Percentiles rank a stretch among this genome's conserved stretches.
Conservation (phyloP, 2,329 filamentous ascomycete genomes). For the Rhynchosporium agropyri region DNA sequence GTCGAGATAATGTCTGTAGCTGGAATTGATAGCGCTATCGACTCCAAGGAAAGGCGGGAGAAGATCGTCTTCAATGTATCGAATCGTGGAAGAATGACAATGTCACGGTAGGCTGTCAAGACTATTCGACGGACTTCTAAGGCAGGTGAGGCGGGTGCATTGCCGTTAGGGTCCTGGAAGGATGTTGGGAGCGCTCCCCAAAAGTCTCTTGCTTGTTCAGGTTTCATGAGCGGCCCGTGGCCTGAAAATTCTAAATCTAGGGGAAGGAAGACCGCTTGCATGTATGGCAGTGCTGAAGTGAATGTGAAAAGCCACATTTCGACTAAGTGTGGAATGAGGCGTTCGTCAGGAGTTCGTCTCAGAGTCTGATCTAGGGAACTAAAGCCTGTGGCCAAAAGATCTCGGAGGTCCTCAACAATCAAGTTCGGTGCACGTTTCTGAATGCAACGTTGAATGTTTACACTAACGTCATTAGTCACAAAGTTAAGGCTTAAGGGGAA, state of each 20-base stretch:
- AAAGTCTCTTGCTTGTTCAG: slow-evolving; percentile 82
- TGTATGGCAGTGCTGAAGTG: slow-evolving; percentile 85
- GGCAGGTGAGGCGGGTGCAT: slow-evolving; percentile 51
- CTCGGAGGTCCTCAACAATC: slow-evolving; percentile 75
- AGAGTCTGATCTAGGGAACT: slow-evolving; percentile 82
- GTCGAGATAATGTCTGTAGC: slow-evolving; percentile 50
- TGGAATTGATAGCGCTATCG: slow-evolving; percentile 49
- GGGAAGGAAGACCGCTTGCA: slow-evolving; percentile 93
- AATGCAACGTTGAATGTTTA: slow-evolving; percentile 72
- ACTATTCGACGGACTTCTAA: slow-evolving; percentile 89
- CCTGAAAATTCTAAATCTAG: slow-evolving; percentile 93
- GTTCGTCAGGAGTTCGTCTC: slow-evolving; percentile 76
- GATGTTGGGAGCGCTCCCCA: slow-evolving; percentile 72
- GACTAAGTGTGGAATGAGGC: slow-evolving; percentile 85
- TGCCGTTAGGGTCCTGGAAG: slow-evolving; percentile 48
- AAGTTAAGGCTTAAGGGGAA: background rate
- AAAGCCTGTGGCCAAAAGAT: slow-evolving; percentile 81
- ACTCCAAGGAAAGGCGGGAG: slow-evolving; percentile 85
- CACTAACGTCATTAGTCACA: slow-evolving; percentile 23
- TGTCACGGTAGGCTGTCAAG: slow-evolving; percentile 84
- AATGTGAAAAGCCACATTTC: slow-evolving; percentile 96
- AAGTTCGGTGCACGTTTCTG: slow-evolving; percentile 70
- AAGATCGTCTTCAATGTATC: slow-evolving; percentile 88
- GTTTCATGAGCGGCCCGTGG: slow-evolving; percentile 74
- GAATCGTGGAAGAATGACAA: slow-evolving; percentile 84